Conservation (phyloP, 2,329 filamentous ascomycete genomes). For the Blastomyces parvus region DNA sequence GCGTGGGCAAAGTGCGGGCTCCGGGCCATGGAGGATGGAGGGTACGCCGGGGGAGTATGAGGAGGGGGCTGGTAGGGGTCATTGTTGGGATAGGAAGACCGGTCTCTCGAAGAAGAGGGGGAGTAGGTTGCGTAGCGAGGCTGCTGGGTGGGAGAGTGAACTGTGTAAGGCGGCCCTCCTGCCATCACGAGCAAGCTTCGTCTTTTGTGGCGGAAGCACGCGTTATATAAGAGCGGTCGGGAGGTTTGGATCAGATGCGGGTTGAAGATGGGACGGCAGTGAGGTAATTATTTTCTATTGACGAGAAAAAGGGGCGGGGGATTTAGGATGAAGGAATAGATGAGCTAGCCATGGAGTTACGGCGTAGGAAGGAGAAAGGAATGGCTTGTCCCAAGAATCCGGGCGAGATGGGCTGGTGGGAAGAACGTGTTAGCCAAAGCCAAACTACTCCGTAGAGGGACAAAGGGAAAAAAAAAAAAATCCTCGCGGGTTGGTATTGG, state of each 20-base stretch:
- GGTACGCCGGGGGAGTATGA: constrained; percentile 33
- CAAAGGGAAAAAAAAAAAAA: neutral
- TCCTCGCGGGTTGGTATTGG: neutral
- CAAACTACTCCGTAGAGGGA: too few relatives aligned
- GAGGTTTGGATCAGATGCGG: neutral
- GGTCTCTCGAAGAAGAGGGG: constrained; percentile 34
- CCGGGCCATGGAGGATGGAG: constrained; percentile 15
- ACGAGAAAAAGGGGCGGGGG: too few relatives aligned
- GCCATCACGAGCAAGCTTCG: constrained; percentile 28
- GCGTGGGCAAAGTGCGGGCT: constrained; percentile 17
- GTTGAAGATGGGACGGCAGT: neutral
- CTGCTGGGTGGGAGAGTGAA: constrained; percentile 39
- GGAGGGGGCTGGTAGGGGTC: constrained; percentile 35
- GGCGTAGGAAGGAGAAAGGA: neutral
- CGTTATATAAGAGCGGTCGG: neutral
- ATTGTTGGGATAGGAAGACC: constrained; percentile 35
- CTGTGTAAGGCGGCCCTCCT: constrained; percentile 37
- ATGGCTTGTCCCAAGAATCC: neutral
- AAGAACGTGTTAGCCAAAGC: neutral
- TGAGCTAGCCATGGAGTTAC: neutral
- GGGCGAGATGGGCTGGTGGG: constrained; percentile 1
- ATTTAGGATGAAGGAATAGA: neutral
- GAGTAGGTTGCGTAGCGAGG: constrained; percentile 35
- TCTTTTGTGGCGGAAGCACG: neutral
- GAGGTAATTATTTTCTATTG: neutral